These are phyloP conservation scores for Colletotrichum agaves DNA, from an alignment of 2,329 filamentous ascomycete genomes.

Conservation along the genomic window DNA sequence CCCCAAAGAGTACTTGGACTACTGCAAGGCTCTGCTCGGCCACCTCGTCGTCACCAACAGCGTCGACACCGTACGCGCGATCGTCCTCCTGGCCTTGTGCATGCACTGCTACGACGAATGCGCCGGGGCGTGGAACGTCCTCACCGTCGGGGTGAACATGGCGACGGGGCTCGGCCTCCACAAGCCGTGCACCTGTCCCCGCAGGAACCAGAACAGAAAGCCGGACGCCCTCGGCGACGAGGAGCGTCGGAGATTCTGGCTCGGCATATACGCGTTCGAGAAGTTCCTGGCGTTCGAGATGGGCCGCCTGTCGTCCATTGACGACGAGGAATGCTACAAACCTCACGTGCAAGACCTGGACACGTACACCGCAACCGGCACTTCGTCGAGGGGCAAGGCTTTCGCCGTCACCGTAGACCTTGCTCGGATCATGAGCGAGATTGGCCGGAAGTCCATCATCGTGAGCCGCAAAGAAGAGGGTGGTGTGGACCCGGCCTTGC, in stretches of 20 bases:
- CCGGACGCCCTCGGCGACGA: constrained; percentile 5
- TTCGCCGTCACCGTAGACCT: constrained; percentile 21
- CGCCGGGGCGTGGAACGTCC: constrained; percentile 41
- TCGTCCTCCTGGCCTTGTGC: constrained; percentile 37
- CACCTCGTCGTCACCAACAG: constrained; percentile 38
- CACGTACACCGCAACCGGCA: neutral
- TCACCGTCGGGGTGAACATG: constrained; percentile 40
- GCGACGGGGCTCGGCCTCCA: constrained; percentile 43
- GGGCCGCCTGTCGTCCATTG: constrained; percentile 26
- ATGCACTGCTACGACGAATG: constrained; percentile 39
- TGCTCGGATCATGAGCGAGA: constrained; percentile 26
- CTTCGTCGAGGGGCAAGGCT: constrained; percentile 1
- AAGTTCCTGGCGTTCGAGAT: constrained; percentile 29
- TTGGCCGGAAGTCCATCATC: constrained; percentile 23
- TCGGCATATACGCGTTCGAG: constrained; percentile 20
- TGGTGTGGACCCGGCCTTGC: neutral
- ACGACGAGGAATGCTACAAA: constrained; percentile 26
- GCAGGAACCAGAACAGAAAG: neutral
- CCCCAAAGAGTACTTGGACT: constrained; percentile 29
- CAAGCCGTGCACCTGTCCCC: constrained; percentile 9
- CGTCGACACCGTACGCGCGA: constrained; percentile 38
- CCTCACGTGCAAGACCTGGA: constrained; percentile 1
- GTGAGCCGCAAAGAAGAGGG: constrained; percentile 27
- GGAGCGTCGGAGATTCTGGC: constrained; percentile 19
- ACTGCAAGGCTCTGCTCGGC: constrained; percentile 39